phyloP scores from a whole-genome alignment of 2,329 filamentous ascomycete species.

The Catunica adiposa region DNA sequence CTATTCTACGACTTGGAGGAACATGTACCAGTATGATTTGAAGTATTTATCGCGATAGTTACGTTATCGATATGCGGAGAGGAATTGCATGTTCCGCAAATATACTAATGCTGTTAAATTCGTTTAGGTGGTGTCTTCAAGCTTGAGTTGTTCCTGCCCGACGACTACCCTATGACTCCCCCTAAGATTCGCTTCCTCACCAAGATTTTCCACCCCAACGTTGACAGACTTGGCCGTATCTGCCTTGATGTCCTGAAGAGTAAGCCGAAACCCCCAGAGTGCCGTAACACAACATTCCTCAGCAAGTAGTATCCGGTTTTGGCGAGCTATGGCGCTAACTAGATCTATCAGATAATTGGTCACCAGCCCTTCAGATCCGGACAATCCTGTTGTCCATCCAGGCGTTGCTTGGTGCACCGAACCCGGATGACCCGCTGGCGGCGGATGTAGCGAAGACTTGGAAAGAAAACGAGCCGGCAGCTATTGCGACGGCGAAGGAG shows the following conservation, averaged over 20 bases:
- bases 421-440: constrained; percentile 94
- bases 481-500: constrained; percentile 79
- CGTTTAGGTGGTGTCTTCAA: constrained; percentile 72
- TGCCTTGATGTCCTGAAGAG: constrained; percentile 96
- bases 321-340: too few species aligned
- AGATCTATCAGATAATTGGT: constrained; percentile 99
- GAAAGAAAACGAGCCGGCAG: constrained; percentile 89
- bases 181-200: constrained; percentile 97
- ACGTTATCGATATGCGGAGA: background rate
- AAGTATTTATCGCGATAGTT: background rate
- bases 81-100: background rate
- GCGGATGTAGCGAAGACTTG: constrained; percentile 95
- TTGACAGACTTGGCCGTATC: constrained; percentile 92
- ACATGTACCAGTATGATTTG: too few species aligned
- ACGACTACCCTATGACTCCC: constrained; percentile 98
- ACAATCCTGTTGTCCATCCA: constrained; percentile 98
- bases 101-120: background rate
- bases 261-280: constrained; percentile 26
- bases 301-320: too few species aligned
- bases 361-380: constrained; percentile 88
- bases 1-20: too few species aligned
- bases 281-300: too few species aligned
- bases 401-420: constrained; percentile 84
- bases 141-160: constrained; percentile 90
- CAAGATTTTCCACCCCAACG: constrained; percentile 98